Evolutionary conservation across 768 basidiomycete genomes (phyloP), one percentile per base, ranked within the genome.

Genomic region (Lactifluus hygrophoroides): DNA sequence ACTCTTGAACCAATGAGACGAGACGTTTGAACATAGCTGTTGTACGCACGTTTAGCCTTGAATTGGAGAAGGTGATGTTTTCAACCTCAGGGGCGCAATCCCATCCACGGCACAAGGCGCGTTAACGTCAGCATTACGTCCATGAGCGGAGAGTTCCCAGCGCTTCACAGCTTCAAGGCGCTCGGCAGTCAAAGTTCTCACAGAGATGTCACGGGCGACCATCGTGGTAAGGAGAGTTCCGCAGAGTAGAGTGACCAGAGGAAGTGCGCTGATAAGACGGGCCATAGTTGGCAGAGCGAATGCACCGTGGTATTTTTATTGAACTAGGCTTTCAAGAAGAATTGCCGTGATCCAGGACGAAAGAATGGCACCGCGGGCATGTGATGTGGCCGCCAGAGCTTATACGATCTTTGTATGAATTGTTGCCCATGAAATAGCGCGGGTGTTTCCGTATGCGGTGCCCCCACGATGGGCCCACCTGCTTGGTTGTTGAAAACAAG

Each of bases 21-120:
- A 11, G 13, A 19, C n/a, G 23, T 38, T 45, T 38, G n/a, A 3
- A n/a, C 3, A 13, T 10, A 32, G 32, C 48, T 35, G 17, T 3
- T 4, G 6, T 7, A 57, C n/a, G 69, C 74, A 85, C 85, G 70
- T 25, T 82, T 81, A 16, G 84, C 85, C 54, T 76, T 4, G 85
- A 83, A 63, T 87, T 86, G 13, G 75, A 71, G 69, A 89, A 89
- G 0, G 85, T 86, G 64, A 88, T 85, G 62, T 86, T 68, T 84
- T 75, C n/a, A 76, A 72, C 0, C 62, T 53, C 1, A 51, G 13
- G 16, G 56, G 46, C 16, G 60, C 23, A 11, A 54, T 43, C 21
- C 56, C 58, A 5, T 21, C 46, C 2, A 25, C 23, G 3, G 43
- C 44, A 21, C 45, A 52, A 30, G 34, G 54, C 10, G 37, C n/a